phyloP scores from a whole-genome alignment of 1,284 basidiomycete genomes.

The Tylopilus sp. region DNA sequence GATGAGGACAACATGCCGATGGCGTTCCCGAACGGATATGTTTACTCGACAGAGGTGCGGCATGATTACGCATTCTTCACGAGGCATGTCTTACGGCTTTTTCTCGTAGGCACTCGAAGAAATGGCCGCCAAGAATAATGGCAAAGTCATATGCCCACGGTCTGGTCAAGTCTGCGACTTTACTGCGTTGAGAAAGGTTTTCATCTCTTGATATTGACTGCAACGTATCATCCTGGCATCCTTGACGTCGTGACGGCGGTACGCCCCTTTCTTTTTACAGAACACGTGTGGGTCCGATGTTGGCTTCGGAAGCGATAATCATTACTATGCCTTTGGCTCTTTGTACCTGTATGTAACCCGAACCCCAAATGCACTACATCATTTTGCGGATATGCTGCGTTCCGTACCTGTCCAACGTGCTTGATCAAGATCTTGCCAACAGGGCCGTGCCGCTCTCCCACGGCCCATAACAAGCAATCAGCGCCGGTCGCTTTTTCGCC shows the following conservation, averaged over 20 bases:
- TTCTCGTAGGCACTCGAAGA: slow-evolving; percentile 66
- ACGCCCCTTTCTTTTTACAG: not conserved
- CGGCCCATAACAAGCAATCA: not conserved
- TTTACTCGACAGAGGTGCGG: slow-evolving; percentile 86
- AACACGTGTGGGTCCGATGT: slow-evolving; percentile 14
- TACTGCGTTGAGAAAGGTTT: slow-evolving; percentile 75
- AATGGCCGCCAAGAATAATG: slow-evolving; percentile 73
- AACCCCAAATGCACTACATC: slow-evolving; percentile 12
- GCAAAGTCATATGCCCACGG: slow-evolving; percentile 76
- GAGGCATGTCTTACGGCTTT: slow-evolving; percentile 9
- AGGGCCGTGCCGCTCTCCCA: slow-evolving; percentile 17
- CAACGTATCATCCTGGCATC: not conserved
- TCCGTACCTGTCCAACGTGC: slow-evolving; percentile 23
- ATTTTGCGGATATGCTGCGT: slow-evolving; percentile 6
- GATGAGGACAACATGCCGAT: slow-evolving; percentile 88
- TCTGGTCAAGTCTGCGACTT: slow-evolving; percentile 66
- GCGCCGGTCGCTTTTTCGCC: not conserved
- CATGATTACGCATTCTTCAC: not conserved
- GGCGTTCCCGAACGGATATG: slow-evolving; percentile 88
- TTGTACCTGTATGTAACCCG: slow-evolving; percentile 19
- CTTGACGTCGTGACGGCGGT: not conserved
- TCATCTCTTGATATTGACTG: slow-evolving; percentile 57
- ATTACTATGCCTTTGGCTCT: slow-evolving; percentile 14
- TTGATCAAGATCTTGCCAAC: slow-evolving; percentile 23
- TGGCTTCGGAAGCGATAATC: slow-evolving; percentile 27